A percentile compares a stretch with the other conserved stretches of the same genome.
These are phyloP conservation scores for Crassisporium funariophilum DNA, from an alignment of 768 basidiomycete genomes.

Conservation along the genomic window DNA sequence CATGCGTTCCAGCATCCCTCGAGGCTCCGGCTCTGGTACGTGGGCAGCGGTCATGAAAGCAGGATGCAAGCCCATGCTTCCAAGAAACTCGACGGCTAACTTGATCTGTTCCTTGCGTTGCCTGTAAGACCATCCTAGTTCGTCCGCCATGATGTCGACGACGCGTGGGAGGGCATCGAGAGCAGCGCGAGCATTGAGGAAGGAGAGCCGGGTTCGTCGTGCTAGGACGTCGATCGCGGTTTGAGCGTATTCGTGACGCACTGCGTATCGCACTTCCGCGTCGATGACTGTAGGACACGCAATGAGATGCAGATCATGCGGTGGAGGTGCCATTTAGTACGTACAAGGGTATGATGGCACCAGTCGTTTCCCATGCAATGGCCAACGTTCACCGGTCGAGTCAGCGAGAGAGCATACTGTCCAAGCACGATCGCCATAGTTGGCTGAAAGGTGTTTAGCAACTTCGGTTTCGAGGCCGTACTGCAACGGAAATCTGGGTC, in stretches of 20 bases:
- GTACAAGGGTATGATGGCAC: constrained; percentile 74
- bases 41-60: constrained; percentile 35
- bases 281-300: constrained; percentile 63
- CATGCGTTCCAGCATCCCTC: constrained; percentile 30
- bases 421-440: constrained; percentile 97
- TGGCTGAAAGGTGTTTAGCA: constrained; percentile 89
- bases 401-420: constrained; percentile 82
- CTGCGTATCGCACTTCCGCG: constrained; percentile 89
- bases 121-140: constrained; percentile 73
- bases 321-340: constrained; percentile 19
- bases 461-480: constrained; percentile 92
- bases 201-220: constrained; percentile 87
- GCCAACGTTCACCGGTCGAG: constrained; percentile 79
- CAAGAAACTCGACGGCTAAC: constrained; percentile 65
- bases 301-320: not conserved
- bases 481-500: constrained; percentile 36
- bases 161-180: constrained; percentile 84
- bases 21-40: constrained; percentile 25
- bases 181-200: constrained; percentile 88
- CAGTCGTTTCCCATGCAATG: constrained; percentile 81
- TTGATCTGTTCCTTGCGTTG: constrained; percentile 63
- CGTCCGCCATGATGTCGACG: constrained; percentile 88
- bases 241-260: constrained; percentile 87
- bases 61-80: constrained; percentile 82
- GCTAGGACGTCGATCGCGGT: constrained; percentile 94